Percentiles rank a stretch among this genome's conserved stretches.
Conservation (phyloP, 75 land plant species). For the Sequoiadendron giganteum region DNA sequence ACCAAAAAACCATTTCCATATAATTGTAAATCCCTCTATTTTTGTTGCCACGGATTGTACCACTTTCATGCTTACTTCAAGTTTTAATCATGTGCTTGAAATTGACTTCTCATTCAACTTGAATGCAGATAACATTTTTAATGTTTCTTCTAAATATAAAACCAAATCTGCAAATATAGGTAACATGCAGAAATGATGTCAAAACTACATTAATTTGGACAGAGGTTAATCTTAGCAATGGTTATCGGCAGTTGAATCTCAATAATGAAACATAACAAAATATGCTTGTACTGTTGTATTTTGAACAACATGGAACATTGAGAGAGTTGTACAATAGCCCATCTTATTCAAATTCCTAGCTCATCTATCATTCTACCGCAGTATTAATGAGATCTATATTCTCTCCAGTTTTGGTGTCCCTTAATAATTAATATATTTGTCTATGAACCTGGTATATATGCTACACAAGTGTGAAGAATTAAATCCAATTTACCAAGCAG, state of each 20-base stretch:
- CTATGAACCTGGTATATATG: background rate
- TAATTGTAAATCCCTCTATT: no score
- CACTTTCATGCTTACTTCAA: no score
- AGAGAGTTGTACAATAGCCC: background rate
- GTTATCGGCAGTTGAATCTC: background rate
- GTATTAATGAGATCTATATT: background rate
- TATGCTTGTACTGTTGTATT: background rate
- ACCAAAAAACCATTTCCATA: no score
- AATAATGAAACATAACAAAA: background rate
- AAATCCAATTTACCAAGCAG: background rate
- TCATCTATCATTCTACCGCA: background rate
- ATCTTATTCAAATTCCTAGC: background rate
- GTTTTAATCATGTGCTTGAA: no score
- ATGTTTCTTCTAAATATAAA: no score
- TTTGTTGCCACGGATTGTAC: no score
- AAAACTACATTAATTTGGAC: no score
- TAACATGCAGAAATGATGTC: no score
- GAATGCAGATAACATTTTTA: no score
- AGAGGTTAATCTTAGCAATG: background rate
- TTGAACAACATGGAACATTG: background rate
- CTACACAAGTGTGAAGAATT: background rate
- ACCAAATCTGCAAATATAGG: no score
- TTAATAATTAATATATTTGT: background rate
- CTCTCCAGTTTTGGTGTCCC: background rate
- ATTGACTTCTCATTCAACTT: no score